These are phyloP conservation scores for Leccinum obscurum DNA, from an alignment of 768 basidiomycete species.

Conservation along the genomic window DNA sequence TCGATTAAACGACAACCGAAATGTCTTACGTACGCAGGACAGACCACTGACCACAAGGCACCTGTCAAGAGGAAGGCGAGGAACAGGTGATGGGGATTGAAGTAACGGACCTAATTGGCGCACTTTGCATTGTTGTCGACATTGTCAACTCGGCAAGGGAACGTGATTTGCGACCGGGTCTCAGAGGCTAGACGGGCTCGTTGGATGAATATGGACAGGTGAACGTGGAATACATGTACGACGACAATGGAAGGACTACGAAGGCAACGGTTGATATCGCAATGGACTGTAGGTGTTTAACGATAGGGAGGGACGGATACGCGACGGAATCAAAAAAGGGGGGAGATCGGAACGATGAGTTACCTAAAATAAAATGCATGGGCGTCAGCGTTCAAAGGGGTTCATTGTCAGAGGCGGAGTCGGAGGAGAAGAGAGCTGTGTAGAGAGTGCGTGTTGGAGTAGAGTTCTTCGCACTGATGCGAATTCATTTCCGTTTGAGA, in stretches of 20 bases:
- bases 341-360: conserved; percentile 18
- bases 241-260: conserved; percentile 25
- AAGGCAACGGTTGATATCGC: conserved; percentile 23
- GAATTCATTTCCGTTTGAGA: conserved; percentile 36
- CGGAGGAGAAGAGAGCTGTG: conserved; percentile 21
- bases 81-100: conserved; percentile 25
- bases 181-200: conserved; percentile 25
- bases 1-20: conserved; percentile 40
- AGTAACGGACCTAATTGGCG: conserved; percentile 33
- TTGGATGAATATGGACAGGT: conserved; percentile 24
- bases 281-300: conserved; percentile 17
- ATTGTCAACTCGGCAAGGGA: conserved; percentile 30
- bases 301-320: conserved; percentile 13
- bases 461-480: conserved; percentile 25
- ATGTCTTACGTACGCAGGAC: conserved; percentile 36
- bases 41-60: conserved; percentile 34
- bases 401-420: conserved; percentile 27
- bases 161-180: conserved; percentile 29
- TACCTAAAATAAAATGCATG: conserved; percentile 27
- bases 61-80: conserved; percentile 33
- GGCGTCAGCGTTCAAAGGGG: conserved; percentile 22
- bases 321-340: conserved; percentile 21
- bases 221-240: conserved; percentile 31
- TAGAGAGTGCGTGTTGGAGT: conserved; percentile 19
- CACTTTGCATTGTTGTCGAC: conserved; percentile 35